Evolutionary conservation across 768 basidiomycete species (phyloP).

Genomic region (Kwoniella heveanensis): DNA sequence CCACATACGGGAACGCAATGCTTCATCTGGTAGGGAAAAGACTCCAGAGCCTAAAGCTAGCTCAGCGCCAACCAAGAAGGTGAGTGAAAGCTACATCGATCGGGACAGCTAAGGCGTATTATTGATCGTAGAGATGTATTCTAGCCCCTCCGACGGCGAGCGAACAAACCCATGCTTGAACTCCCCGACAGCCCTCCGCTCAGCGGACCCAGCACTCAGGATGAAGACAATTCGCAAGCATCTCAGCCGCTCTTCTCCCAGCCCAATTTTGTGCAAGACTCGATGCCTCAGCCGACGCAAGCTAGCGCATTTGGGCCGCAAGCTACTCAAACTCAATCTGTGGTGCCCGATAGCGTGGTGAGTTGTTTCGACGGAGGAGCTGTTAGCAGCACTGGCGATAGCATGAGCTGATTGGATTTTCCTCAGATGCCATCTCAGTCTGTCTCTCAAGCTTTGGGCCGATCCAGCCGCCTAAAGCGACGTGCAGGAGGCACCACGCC

Average conservation of each 20-base stretch:
- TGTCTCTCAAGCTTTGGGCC: background rate
- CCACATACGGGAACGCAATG: slow-evolving; percentile 1
- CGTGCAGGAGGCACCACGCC: slow-evolving; percentile 27
- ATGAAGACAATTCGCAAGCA: slow-evolving; percentile 19
- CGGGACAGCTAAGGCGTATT: too few relatives aligned
- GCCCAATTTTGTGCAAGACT: slow-evolving; percentile 9
- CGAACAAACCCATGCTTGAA: slow-evolving; percentile 5
- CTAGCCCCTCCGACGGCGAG: slow-evolving; percentile 20
- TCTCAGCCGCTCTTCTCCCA: slow-evolving; percentile 22
- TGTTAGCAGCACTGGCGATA: background rate
- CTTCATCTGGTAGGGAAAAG: slow-evolving; percentile 11
- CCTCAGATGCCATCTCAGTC: slow-evolving; percentile 18
- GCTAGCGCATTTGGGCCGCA: slow-evolving; percentile 3
- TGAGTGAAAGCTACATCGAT: slow-evolving; percentile 3
- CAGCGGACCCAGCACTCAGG: slow-evolving; percentile 6
- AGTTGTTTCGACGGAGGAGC: background rate
- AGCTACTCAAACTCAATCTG: slow-evolving; percentile 15
- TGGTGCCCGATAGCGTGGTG: slow-evolving; percentile 20
- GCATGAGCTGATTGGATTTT: background rate
- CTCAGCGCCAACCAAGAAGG: slow-evolving; percentile 22
- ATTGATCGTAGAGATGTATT: too few relatives aligned
- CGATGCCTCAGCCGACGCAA: slow-evolving; percentile 8
- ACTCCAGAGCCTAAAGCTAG: slow-evolving; percentile 10
- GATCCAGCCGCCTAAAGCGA: slow-evolving; percentile 28
- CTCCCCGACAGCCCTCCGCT: slow-evolving; percentile 16